phyloP scores from a whole-genome alignment of 2,329 filamentous ascomycete species.

The Ilyonectria sp. region DNA sequence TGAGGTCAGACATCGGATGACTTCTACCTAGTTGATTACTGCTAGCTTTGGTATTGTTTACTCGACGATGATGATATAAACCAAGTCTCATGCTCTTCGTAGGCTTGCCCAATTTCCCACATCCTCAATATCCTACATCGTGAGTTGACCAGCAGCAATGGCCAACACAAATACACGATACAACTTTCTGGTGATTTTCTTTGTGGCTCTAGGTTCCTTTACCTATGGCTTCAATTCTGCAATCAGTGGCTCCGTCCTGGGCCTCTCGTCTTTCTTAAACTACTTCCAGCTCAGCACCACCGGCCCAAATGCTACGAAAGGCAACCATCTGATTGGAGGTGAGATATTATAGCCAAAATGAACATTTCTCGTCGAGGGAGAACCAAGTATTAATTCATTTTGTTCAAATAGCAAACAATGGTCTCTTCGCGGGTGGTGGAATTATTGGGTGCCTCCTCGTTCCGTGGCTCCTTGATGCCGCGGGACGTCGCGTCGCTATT shows the following conservation, averaged over 20 bases:
- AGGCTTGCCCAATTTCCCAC: neutral
- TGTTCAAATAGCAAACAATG: slow-evolving; percentile 5
- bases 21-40: too few species aligned
- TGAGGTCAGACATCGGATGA: neutral
- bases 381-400: neutral
- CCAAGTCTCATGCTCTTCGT: neutral
- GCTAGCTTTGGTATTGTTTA: too few species aligned
- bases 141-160: neutral
- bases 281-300: slow-evolving; percentile 10
- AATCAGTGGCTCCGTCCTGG: slow-evolving; percentile 9
- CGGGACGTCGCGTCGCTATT: slow-evolving; percentile 3
- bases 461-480: neutral
- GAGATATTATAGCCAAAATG: neutral
- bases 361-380: neutral
- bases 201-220: slow-evolving; percentile 12
- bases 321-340: slow-evolving; percentile 12
- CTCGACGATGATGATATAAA: neutral
- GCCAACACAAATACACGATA: slow-evolving; percentile 4
- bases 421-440: slow-evolving; percentile 7
- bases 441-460: slow-evolving; percentile 10
- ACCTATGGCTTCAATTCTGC: slow-evolving; percentile 20
- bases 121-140: neutral
- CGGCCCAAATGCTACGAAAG: slow-evolving; percentile 4
- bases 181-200: slow-evolving; percentile 14
- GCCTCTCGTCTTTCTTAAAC: slow-evolving; percentile 5